Percentiles rank a stretch among this genome's conserved stretches.
These are phyloP conservation scores for Chondrus crispus DNA, from an alignment of 23 red algal species.

Conservation along the genomic window DNA sequence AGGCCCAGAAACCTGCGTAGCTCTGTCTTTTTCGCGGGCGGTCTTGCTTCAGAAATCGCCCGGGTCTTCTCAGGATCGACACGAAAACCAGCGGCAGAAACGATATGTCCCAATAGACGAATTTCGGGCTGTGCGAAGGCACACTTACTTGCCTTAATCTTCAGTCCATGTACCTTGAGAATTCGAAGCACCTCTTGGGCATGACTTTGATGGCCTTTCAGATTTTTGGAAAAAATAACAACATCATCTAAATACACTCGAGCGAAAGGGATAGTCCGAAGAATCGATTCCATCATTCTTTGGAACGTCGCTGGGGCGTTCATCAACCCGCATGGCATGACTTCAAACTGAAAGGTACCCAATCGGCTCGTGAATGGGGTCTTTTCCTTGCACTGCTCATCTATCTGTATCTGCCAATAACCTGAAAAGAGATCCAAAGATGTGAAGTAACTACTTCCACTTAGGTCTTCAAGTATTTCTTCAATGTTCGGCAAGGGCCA, in stretches of 20 bases:
- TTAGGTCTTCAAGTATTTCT: background rate
- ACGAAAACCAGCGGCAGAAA: background rate
- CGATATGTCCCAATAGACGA: slow-evolving; percentile 3
- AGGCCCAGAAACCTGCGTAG: too few species aligned
- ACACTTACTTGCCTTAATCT: background rate
- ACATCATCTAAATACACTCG: background rate
- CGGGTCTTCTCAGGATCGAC: background rate
- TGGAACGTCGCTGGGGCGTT: slow-evolving; percentile 33
- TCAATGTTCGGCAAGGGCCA: slow-evolving; percentile 14
- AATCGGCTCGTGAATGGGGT: background rate
- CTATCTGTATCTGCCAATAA: background rate
- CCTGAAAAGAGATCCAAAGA: background rate
- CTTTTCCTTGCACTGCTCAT: background rate
- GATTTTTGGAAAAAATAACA: background rate
- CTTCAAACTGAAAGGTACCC: background rate
- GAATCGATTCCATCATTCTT: background rate
- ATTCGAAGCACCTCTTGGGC: background rate
- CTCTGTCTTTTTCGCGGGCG: too few species aligned
- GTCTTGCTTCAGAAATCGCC: too few species aligned
- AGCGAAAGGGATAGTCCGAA: background rate
- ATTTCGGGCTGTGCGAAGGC: background rate
- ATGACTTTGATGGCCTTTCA: background rate
- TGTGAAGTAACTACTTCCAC: background rate
- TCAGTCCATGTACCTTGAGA: background rate
- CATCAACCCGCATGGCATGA: slow-evolving; percentile 14